Evolutionary conservation across 2,329 filamentous ascomycete genomes (phyloP).

Genomic region (Botryotinia convoluta): DNA sequence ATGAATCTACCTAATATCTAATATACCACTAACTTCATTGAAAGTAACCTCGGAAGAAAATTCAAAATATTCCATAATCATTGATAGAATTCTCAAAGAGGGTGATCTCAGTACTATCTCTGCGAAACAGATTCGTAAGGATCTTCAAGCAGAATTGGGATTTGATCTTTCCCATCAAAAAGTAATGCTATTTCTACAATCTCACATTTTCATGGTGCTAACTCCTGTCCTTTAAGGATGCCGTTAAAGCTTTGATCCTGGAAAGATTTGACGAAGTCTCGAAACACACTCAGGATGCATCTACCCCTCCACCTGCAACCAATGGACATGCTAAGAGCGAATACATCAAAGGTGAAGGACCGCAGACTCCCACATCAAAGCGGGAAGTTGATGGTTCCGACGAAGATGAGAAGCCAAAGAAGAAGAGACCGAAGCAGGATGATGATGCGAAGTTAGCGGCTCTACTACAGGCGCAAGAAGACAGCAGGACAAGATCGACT

Average conservation of each 20-base stretch:
- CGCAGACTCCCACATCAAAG: slow-evolving; percentile 13
- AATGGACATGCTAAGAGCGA: slow-evolving; percentile 17
- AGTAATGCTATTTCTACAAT: slow-evolving; percentile 28
- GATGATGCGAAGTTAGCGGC: slow-evolving; percentile 86
- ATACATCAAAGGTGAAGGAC: slow-evolving; percentile 25
- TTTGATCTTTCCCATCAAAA: slow-evolving; percentile 42
- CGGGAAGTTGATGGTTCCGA: slow-evolving; percentile 22
- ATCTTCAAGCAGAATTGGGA: slow-evolving; percentile 35
- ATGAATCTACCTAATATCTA: not conserved
- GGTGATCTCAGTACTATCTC: slow-evolving; percentile 42
- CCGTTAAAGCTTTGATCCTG: slow-evolving; percentile 53
- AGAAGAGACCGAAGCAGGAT: slow-evolving; percentile 64
- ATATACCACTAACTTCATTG: slow-evolving; percentile 17
- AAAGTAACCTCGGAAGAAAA: slow-evolving; percentile 35
- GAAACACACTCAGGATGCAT: slow-evolving; percentile 21
- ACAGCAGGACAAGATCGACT: slow-evolving; percentile 67
- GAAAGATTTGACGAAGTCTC: slow-evolving; percentile 52
- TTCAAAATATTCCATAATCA: slow-evolving; percentile 40
- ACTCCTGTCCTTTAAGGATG: slow-evolving; percentile 40
- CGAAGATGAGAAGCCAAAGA: slow-evolving; percentile 43
- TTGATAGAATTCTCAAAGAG: slow-evolving; percentile 40
- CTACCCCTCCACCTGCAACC: slow-evolving; percentile 9
- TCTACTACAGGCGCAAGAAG: slow-evolving; percentile 88
- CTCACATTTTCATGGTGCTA: slow-evolving; percentile 12
- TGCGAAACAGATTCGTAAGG: slow-evolving; percentile 41